A percentile compares a stretch with the other conserved stretches of the same genome.
phyloP scores from a whole-genome alignment of 75 land plant genomes.

The Adiantum capillusveneris region DNA sequence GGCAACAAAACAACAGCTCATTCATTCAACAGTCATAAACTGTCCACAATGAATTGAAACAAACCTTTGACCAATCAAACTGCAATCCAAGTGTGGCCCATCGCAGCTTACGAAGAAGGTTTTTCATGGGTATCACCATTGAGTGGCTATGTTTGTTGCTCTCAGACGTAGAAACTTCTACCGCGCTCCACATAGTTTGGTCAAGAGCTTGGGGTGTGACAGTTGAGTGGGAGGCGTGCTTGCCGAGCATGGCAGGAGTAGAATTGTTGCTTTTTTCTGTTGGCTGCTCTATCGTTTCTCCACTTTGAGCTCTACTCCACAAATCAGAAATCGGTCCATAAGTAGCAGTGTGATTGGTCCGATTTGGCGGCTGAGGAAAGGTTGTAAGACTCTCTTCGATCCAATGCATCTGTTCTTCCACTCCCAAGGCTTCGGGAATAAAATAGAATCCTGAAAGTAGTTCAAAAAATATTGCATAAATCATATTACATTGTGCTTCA shows the following conservation, averaged over 20 bases:
- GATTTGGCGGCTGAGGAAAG: conserved; percentile 93
- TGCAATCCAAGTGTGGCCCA: conserved; percentile 98
- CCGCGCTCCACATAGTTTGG: not conserved
- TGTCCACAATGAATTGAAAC: too few relatives aligned
- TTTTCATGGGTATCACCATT: not conserved
- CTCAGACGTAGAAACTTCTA: not conserved
- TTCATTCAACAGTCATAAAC: too few relatives aligned
- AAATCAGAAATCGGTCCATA: conserved; percentile 73
- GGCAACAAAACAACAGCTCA: too few relatives aligned
- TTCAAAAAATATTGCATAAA: not conserved
- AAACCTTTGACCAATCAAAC: conserved; percentile 97
- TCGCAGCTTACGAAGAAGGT: conserved; percentile 70
- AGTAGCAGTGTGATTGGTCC: conserved; percentile 84
- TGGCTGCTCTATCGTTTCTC: conserved; percentile 8
- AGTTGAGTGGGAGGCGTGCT: not conserved
- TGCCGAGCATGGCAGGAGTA: not conserved
- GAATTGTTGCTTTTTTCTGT: not conserved
- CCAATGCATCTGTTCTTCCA: conserved; percentile 73
- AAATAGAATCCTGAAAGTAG: conserved; percentile 80
- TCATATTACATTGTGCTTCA: too few relatives aligned
- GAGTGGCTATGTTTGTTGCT: too few relatives aligned
- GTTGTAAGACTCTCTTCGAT: conserved; percentile 53
- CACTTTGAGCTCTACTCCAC: conserved; percentile 48
- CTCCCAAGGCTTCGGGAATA: conserved; percentile 67
- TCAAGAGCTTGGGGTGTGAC: too few relatives aligned